These are phyloP conservation scores for Endotrypanum monterogeii DNA, from an alignment of 208 protist genomes.

Conservation along the genomic window DNA sequence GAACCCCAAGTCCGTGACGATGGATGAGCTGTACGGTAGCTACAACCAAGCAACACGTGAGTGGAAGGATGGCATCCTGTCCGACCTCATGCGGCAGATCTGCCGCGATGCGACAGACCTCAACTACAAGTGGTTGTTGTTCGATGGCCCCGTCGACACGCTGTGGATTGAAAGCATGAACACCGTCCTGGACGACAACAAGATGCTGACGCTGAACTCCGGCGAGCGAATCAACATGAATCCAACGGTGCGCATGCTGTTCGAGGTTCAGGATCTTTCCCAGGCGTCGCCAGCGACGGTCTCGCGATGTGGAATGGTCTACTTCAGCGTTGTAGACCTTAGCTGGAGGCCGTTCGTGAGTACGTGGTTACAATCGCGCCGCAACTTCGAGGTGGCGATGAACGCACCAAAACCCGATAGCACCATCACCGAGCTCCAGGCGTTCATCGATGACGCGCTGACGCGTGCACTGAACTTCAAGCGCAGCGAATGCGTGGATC, in stretches of 20 bases:
- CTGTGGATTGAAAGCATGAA: conserved; percentile 99
- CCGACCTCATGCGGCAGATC: conserved; percentile 93
- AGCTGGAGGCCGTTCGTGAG: conserved; percentile 95
- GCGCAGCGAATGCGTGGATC: conserved; percentile 83
- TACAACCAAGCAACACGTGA: conserved; percentile 96
- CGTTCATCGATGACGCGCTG: conserved; percentile 89
- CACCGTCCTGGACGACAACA: conserved; percentile 99
- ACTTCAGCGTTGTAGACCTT: conserved; percentile 95
- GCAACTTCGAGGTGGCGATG: conserved; percentile 86
- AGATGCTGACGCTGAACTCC: conserved; percentile 98
- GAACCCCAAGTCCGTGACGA: conserved; percentile 97
- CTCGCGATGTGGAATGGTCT: conserved; percentile 98
- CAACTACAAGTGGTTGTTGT: conserved; percentile 97
- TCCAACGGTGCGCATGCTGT: conserved; percentile 96
- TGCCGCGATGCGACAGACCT: conserved; percentile 91
- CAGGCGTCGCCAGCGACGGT: conserved; percentile 99
- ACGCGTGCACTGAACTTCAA: conserved; percentile 80
- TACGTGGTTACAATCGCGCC: conserved; percentile 92
- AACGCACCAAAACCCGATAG: conserved; percentile 91
- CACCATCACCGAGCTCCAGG: conserved; percentile 79
- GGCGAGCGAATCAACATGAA: conserved; percentile 98
- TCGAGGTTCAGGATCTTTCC: conserved; percentile 98
- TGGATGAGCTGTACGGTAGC: conserved; percentile 97
- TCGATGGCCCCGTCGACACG: conserved; percentile 99
- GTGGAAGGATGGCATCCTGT: conserved; percentile 99